Evolutionary conservation across 768 basidiomycete species (phyloP).

Genomic region (Suillus paluster): DNA sequence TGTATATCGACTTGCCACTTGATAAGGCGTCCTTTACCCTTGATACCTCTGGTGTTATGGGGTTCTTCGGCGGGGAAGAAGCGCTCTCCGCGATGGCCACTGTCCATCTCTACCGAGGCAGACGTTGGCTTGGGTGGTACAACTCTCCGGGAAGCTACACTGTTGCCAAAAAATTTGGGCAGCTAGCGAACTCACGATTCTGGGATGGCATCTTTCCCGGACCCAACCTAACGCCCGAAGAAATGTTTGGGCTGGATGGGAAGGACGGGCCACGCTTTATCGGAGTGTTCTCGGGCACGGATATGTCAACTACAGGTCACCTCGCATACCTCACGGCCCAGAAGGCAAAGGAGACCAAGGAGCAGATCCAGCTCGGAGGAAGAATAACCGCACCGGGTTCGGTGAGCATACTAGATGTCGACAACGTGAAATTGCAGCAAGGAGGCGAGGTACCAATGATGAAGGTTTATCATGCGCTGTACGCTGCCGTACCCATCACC

Average conservation of each 20-base stretch:
- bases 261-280: slow-evolving; percentile 30
- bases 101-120: slow-evolving; percentile 35
- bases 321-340: slow-evolving; percentile 33
- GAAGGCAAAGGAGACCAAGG: slow-evolving; percentile 4
- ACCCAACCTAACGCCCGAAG: slow-evolving; percentile 28
- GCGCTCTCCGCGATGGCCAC: slow-evolving; percentile 42
- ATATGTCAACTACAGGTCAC: slow-evolving; percentile 34
- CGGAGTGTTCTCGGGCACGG: slow-evolving; percentile 31
- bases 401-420: slow-evolving; percentile 27
- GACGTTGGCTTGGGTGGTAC: slow-evolving; percentile 41
- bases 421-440: slow-evolving; percentile 25
- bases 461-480: slow-evolving; percentile 12
- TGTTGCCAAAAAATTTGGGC: slow-evolving; percentile 38
- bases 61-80: slow-evolving; percentile 44
- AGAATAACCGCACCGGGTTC: slow-evolving; percentile 22
- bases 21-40: slow-evolving; percentile 19
- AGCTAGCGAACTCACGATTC: slow-evolving; percentile 30
- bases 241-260: slow-evolving; percentile 35
- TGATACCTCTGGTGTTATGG: slow-evolving; percentile 37
- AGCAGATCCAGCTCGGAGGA: slow-evolving; percentile 7
- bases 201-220: slow-evolving; percentile 41
- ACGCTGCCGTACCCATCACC: slow-evolving; percentile 28
- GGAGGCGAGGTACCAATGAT: slow-evolving; percentile 14
- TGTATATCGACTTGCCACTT: slow-evolving; percentile 16
- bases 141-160: slow-evolving; percentile 42